Evolutionary conservation across 2,329 filamentous ascomycete species (phyloP), one percentile per base, ranked within the genome.

Genomic region (Paracamarosporium sp.): DNA sequence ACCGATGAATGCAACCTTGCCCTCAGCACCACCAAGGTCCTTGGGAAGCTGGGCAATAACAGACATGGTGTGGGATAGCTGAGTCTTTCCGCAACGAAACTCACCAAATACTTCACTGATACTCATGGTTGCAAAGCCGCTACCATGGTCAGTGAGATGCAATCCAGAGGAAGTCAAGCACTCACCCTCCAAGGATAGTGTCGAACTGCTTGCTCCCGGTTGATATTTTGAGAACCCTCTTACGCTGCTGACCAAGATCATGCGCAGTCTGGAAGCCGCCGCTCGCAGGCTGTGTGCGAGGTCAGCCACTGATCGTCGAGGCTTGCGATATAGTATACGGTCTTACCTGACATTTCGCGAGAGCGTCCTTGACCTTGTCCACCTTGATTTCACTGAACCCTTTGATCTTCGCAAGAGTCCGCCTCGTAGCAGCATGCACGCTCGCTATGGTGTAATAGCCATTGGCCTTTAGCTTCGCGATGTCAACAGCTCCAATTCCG

Each of bases 171-270:
- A 12, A n/a, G 13, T 9, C 25, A 28, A 30, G 13, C 8, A 60
- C 70, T 66, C 63, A 86, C 85, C 88, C 88, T 63, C 85, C 85
- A 4, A 90, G 81, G 56, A 88, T 86, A 15, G 82, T 75, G 71
- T 90, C 87, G 56, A 89, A 85, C 67, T 87, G 85, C 74, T 89
- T 89, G 74, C 87, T 90, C n/a, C 88, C 87, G 17, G 88, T 90
- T 24, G 86, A 88, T 52, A 90, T 86, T 62, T 83, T 85, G 61
- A 88, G 82, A 46, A 89, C 87, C 56, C 82, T 81, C 72, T 86
- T 88, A 36, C 88, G 84, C 61, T 86, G 80, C 53, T 88, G 83
- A 15, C 83, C 82, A 35, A 90, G 81, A 69, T 90, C 88, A 66
- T 86, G 83, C 43, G 86, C 86, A 38, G 88, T 90, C 61, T 88